Evolutionary conservation across 1,139 yeast species (phyloP).

Genomic region (Tardiomyces digboiensis): DNA sequence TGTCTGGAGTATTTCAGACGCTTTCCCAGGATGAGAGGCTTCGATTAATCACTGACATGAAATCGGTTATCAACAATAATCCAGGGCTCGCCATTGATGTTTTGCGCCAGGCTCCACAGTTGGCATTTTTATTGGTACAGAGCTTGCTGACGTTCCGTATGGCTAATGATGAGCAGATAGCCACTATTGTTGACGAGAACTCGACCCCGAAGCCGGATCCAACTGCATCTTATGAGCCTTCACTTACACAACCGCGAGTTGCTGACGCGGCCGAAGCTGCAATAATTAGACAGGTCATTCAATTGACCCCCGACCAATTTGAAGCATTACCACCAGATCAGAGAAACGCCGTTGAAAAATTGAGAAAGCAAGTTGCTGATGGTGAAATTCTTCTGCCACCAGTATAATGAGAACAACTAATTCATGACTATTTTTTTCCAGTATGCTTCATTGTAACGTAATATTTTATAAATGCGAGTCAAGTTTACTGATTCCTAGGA

Average conservation of each 20-base stretch:
- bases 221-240: slow-evolving; percentile 10
- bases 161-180: slow-evolving; percentile 42
- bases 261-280: slow-evolving; percentile 19
- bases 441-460: no score
- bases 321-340: slow-evolving; percentile 52
- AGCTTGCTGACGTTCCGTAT: slow-evolving; percentile 46
- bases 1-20: slow-evolving; percentile 42
- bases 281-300: slow-evolving; percentile 40
- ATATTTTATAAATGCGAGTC: no score
- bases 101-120: slow-evolving; percentile 67
- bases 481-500: no score
- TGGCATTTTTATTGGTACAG: slow-evolving; percentile 77
- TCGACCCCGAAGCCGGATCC: slow-evolving; percentile 17
- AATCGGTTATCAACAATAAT: slow-evolving; percentile 51
- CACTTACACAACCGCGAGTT: neutral
- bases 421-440: no score
- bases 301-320: slow-evolving; percentile 55
- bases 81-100: slow-evolving; percentile 54
- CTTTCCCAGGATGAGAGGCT: slow-evolving; percentile 45
- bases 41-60: slow-evolving; percentile 50
- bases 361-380: slow-evolving; percentile 19
- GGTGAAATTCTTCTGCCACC: slow-evolving; percentile 17
- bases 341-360: slow-evolving; percentile 19
- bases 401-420: no score
- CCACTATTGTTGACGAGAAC: slow-evolving; percentile 4